phyloP scores from a whole-genome alignment of 129 eudicot species.

The Rutidosis leptorrhynchoides region DNA sequence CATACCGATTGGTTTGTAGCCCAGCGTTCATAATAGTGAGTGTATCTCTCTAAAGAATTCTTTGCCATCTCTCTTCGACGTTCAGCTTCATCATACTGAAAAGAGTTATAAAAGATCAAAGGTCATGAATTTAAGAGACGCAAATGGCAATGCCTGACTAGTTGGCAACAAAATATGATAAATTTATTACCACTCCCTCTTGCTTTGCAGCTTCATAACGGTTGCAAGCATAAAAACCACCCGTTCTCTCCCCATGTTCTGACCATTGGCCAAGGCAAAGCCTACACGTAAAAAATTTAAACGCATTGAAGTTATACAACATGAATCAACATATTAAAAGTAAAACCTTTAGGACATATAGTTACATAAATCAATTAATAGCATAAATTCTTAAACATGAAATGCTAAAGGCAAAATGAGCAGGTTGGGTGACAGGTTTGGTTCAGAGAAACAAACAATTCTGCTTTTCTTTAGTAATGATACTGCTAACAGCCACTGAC shows the following conservation, averaged over 20 bases:
- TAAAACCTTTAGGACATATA: not conserved
- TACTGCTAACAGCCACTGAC: not conserved
- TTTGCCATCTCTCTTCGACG: constrained; percentile 56
- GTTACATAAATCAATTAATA: not conserved
- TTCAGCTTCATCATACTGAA: constrained; percentile 25
- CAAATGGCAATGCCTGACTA: not conserved
- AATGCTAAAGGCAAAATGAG: not conserved
- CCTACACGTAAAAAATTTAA: constrained; percentile 42
- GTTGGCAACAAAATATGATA: constrained; percentile 9
- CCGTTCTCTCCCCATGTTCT: constrained; percentile 99
- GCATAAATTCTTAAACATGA: not conserved
- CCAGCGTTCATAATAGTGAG: constrained; percentile 98
- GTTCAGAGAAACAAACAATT: not conserved
- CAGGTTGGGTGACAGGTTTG: not conserved
- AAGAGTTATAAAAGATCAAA: not conserved
- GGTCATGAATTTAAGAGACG: not conserved
- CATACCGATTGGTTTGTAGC: constrained; percentile 95
- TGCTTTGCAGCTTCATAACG: constrained; percentile 81
- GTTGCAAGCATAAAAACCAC: constrained; percentile 94
- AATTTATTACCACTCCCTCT: constrained; percentile 70
- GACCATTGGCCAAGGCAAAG: constrained; percentile 95
- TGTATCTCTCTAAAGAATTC: constrained; percentile 92
- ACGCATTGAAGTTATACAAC: not conserved
- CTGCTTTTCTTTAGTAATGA: not conserved
- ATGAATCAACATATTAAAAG: not conserved